These are phyloP conservation scores for Solanum tacnaense DNA, from an alignment of 257 asterid genomes.

Conservation along the genomic window DNA sequence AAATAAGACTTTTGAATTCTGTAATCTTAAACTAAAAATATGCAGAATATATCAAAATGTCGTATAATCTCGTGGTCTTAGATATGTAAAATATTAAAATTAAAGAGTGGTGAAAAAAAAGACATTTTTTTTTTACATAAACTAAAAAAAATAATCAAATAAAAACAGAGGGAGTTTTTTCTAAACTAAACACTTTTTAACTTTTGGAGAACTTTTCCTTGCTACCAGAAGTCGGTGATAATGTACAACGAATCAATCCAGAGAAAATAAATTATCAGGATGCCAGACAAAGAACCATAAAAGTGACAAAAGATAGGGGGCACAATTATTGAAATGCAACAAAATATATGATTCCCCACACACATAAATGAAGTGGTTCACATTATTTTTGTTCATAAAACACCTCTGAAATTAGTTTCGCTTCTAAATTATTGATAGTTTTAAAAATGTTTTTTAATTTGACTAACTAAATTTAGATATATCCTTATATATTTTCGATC, in stretches of 20 bases:
- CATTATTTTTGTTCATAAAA: not conserved
- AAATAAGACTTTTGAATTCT: not conserved
- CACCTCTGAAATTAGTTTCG: too few relatives aligned
- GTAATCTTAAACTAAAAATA: not conserved
- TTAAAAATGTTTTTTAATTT: too few relatives aligned
- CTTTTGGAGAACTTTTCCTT: not conserved
- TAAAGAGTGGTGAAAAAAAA: rapidly evolving
- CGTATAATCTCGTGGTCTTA: rapidly evolving
- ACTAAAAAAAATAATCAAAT: too few relatives aligned
- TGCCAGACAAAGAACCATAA: not conserved
- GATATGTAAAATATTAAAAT: not conserved
- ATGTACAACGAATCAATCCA: not conserved
- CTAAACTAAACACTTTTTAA: not conserved
- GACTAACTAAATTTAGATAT: rapidly evolving
- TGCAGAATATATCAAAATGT: not conserved
- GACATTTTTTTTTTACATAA: too few relatives aligned
- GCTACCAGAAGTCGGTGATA: not conserved
- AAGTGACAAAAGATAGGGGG: not conserved
- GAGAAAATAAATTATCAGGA: not conserved
- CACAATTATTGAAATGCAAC: not conserved
- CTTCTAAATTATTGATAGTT: rapidly evolving
- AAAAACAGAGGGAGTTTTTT: not conserved
- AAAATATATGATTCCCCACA: not conserved
- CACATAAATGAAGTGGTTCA: not conserved
- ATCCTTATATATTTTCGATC: rapidly evolving